Base-by-base conservation (phyloP, 1,284 basidiomycete species). In the Puccinia triticina region DNA sequence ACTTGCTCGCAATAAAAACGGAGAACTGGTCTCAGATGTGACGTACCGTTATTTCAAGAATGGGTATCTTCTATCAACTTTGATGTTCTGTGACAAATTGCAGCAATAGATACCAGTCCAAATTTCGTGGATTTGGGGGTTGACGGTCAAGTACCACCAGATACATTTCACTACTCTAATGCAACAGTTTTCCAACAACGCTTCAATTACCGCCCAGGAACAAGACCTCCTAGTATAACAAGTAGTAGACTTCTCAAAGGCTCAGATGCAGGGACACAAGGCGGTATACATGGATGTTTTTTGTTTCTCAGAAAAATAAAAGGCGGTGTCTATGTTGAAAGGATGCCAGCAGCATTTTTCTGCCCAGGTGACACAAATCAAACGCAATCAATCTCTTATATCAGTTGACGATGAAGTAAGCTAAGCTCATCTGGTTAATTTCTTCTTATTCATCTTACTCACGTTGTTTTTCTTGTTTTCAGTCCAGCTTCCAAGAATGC, bases 201-300 rank as follows among this genome's bases (percentile, higher is more conserved):
- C n/a, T n/a, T n/a, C n/a, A n/a, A n/a, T n/a, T n/a, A 23, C 21
- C 55, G 29, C 5, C 21, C 21, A n/a, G n/a, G 55, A 59, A 21
- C 21, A 21, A 5, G 32, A 69, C 8, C 5, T 5, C 21, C 26
- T 69, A 14, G 66, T 23, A 29, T 43, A 29, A 5, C 66, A 69
- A 23, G 32, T n/a, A 8, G 66, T 69, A 7, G 66, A 69, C 34
- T 69, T 69, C 66, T 69, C 66, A n/a, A n/a, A n/a, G n/a, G n/a
- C n/a, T n/a, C n/a, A n/a, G n/a, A n/a, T n/a, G n/a, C n/a, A n/a
- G n/a, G 5, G 21, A 29, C 66, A 34, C 66, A 69, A 37, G 21
- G 8, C n/a, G 23, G 71, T 46, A 7, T 73, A 73, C 71, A 73
- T 73, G 71, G 50, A 73, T 4, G 71, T 73, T 3, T 73, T 73